Evolutionary conservation across 83 land plant species (phyloP).

Genomic region (Isoetes engelmannii): DNA sequence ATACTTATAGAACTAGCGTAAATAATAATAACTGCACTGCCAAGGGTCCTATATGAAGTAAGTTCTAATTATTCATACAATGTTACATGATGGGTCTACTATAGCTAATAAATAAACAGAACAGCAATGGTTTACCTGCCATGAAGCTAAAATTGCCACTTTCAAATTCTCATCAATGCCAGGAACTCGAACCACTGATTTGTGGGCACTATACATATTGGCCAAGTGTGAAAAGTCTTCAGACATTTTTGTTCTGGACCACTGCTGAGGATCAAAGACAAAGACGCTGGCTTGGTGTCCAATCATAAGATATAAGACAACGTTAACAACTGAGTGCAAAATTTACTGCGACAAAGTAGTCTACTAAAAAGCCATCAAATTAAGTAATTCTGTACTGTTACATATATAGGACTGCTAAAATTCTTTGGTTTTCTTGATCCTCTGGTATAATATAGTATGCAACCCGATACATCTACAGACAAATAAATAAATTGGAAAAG

Average conservation of each 20-base stretch:
- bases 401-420: too few species aligned
- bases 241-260: conserved; percentile 60
- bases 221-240: conserved; percentile 50
- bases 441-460: not conserved
- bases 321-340: too few species aligned
- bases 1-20: not conserved
- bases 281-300: conserved; percentile 52
- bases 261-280: conserved; percentile 58
- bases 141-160: conserved; percentile 77
- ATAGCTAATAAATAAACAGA: not conserved
- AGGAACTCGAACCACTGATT: conserved; percentile 61
- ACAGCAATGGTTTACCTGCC: conserved; percentile 45
- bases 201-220: conserved; percentile 53
- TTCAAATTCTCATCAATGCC: conserved; percentile 59
- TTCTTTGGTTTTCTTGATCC: not conserved
- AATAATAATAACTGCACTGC: not conserved
- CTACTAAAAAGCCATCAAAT: too few species aligned
- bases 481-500: not conserved
- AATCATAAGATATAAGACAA: too few species aligned
- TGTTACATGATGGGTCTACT: too few species aligned
- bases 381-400: too few species aligned
- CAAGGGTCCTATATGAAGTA: too few species aligned
- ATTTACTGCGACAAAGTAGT: too few species aligned
- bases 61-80: too few species aligned
- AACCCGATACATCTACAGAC: not conserved